Evolutionary conservation across 2,329 filamentous ascomycete species (phyloP), one percentile per base, ranked within the genome.

Genomic region (Scorias spongiosa): DNA sequence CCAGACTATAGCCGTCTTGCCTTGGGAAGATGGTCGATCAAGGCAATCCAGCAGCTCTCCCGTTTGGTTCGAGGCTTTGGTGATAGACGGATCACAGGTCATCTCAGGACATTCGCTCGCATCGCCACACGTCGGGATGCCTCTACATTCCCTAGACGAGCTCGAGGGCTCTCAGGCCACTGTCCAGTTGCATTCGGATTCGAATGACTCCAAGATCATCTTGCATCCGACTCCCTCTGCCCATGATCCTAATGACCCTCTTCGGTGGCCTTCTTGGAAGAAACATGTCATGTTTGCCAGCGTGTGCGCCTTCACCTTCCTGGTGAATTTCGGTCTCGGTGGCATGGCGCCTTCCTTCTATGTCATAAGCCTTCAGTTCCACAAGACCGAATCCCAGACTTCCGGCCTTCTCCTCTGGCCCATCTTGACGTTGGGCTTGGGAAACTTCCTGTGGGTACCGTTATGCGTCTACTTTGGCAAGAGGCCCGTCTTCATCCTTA

Each of bases 371-470:
- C 51, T 68, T 11, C 65, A 72, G 48, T 72, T 72, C 53, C 48
- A 62, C 46, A 67, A 66, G 52, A 58, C 63, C 2, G 59, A 63
- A 54, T 67, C 63, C 5, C 63, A 70, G 42, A 66, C 68, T 2
- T 65, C 63, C 12, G 57, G 56, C 17, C 48, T 66, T 1, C 55
- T 66, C 1, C 50, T 63, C 10, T 65, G 59, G 53, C 62, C 61
- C 1, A 68, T 72, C 48, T 55, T 72, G 2, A 63, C 69, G 1
- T 62, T 72, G 2, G 68, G 69, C 1, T 63, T 68, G 28, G 69
- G 68, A 53, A 73, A 72, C 49, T 72, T 72, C 58, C 60, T 71
- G 51, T 71, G 67, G 68, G 66, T 71, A 5, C 69, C 69, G 11
- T 48, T 71, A 9, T 63, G 66, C 42, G 67, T 65, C 18, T 67